Percentiles rank a stretch among this genome's conserved stretches.
Conservation (phyloP, 2,329 filamentous ascomycete species). For the Colletotrichum sp. region DNA sequence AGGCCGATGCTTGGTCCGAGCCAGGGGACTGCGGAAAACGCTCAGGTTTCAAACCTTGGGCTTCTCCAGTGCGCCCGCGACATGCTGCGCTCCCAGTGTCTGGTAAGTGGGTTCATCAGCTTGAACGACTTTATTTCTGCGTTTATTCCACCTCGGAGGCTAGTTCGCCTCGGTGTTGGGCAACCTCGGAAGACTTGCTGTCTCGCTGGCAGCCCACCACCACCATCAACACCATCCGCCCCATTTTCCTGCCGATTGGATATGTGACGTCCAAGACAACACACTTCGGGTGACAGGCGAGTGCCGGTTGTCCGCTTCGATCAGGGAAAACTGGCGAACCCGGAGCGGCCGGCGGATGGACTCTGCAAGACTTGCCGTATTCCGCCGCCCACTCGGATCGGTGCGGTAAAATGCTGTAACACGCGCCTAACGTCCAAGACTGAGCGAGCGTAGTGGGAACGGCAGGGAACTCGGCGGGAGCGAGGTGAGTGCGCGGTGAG, state of each 20-base stretch:
- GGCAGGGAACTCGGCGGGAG: background rate
- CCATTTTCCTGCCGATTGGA: background rate
- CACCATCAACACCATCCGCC: background rate
- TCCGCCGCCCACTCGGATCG: background rate
- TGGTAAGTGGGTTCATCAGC: background rate
- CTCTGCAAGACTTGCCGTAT: background rate
- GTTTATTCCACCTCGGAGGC: background rate
- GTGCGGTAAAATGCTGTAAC: background rate
- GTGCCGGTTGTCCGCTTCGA: background rate
- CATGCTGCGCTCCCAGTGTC: background rate
- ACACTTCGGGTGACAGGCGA: background rate
- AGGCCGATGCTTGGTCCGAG: conserved; percentile 7
- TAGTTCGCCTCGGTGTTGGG: background rate
- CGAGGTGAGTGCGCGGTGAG: background rate
- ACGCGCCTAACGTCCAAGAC: background rate
- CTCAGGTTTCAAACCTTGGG: conserved; percentile 2
- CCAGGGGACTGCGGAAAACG: background rate
- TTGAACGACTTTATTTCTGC: background rate
- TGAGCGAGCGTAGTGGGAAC: background rate
- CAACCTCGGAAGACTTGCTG: background rate
- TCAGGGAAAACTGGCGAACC: background rate
- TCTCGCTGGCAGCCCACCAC: background rate
- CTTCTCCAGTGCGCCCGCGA: background rate
- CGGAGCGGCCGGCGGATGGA: background rate
- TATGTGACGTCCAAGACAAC: background rate